Evolutionary conservation across 1,139 yeast species (phyloP).

Genomic region (Scheffersomyces stambukii): DNA sequence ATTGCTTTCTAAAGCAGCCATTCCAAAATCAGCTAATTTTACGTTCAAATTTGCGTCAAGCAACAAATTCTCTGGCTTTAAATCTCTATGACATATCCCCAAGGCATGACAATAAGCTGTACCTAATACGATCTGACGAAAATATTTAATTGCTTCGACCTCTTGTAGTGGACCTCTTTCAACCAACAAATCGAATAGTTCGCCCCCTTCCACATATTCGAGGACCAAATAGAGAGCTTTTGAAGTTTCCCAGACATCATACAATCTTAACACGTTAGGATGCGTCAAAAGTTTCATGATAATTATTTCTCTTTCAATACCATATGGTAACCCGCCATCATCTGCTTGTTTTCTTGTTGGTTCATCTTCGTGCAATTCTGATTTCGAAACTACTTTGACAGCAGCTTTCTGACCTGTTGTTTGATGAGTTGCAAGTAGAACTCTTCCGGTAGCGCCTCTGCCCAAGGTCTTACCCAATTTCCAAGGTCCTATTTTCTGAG

Average conservation of each 20-base stretch:
- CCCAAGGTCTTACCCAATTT: slow-evolving; percentile 74
- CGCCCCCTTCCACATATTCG: slow-evolving; percentile 84
- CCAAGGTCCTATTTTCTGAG: slow-evolving; percentile 72
- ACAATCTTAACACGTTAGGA: slow-evolving; percentile 69
- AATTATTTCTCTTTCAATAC: slow-evolving; percentile 78
- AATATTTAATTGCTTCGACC: slow-evolving; percentile 67
- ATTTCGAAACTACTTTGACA: slow-evolving; percentile 73
- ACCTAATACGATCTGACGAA: slow-evolving; percentile 70
- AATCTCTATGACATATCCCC: slow-evolving; percentile 77
- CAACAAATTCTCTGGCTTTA: slow-evolving; percentile 73
- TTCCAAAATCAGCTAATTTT: slow-evolving; percentile 81
- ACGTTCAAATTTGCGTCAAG: slow-evolving; percentile 64
- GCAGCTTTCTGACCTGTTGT: slow-evolving; percentile 74
- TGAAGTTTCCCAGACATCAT: slow-evolving; percentile 83
- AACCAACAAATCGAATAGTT: slow-evolving; percentile 68
- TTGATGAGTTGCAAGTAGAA: slow-evolving; percentile 65
- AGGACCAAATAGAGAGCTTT: slow-evolving; percentile 69
- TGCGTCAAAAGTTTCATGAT: slow-evolving; percentile 77
- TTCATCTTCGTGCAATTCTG: slow-evolving; percentile 44
- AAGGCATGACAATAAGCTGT: slow-evolving; percentile 81
- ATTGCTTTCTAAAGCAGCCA: slow-evolving; percentile 79
- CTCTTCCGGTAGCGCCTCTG: slow-evolving; percentile 80
- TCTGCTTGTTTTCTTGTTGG: slow-evolving; percentile 18
- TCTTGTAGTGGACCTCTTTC: slow-evolving; percentile 81
- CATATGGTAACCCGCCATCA: slow-evolving; percentile 60